phyloP scores from a whole-genome alignment of 1,139 yeast species.

The Pichia sp. region DNA sequence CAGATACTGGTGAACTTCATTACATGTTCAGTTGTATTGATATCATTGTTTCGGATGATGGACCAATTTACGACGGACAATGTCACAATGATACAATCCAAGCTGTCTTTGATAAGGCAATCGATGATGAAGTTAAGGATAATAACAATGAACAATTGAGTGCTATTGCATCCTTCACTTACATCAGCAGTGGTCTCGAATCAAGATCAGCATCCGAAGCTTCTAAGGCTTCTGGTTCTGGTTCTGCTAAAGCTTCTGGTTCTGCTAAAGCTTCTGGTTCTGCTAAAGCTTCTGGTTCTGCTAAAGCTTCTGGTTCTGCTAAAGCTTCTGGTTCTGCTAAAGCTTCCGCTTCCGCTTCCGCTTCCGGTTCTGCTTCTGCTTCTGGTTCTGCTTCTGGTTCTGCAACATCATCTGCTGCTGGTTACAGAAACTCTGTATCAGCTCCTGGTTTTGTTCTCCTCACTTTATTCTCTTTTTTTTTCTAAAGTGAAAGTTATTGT shows the following conservation, averaged over 20 bases:
- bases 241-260: neutral
- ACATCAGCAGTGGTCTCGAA: neutral
- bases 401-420: neutral
- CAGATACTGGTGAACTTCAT: neutral
- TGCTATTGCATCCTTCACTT: neutral
- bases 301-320: neutral
- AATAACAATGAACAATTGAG: neutral
- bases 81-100: slow-evolving; percentile 13
- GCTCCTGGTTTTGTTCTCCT: neutral
- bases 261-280: neutral
- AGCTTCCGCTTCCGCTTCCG: neutral
- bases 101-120: neutral
- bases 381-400: neutral
- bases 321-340: neutral
- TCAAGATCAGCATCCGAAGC: neutral
- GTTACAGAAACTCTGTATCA: neutral
- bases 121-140: neutral
- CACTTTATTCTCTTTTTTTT: neutral
- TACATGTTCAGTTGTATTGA: slow-evolving; percentile 31
- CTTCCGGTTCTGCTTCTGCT: neutral
- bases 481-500: neutral
- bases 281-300: neutral
- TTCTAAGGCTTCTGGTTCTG: neutral
- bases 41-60: slow-evolving; percentile 26
- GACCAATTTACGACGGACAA: slow-evolving; percentile 27